Evolutionary conservation across 164 flowering plant species (phyloP), one percentile per base, ranked within the genome.

Genomic region (Saururus chinensis): DNA sequence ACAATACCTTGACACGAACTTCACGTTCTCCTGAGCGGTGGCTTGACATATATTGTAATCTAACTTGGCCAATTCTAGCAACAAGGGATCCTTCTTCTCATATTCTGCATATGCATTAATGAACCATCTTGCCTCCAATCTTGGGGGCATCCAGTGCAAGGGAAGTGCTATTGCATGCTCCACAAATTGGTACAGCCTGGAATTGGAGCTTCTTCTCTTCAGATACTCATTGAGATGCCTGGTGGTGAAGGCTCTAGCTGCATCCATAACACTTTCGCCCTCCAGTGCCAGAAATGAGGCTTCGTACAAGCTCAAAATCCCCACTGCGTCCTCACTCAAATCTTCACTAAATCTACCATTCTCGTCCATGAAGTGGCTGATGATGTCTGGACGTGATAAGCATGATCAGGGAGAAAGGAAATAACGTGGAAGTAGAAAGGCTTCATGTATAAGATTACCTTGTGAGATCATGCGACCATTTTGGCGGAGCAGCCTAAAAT

Each of bases 11-110:
- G 79, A 70, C 21, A 68, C 4, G 8, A 66, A 54, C 35, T 41
- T 64, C 2, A 81, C 70, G 55, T 77, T 76, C 7, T 51, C 61
- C 60, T 75, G 82, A 19, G 66, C 73, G 19, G 48, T 24, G 48
- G 80, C 73, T 74, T 81, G 82, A 57, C 75, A 73, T 59, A 62
- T 59, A 51, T 81, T 81, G 70, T 76, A 81, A 21, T 76, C 73
- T 13, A 76, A 59, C 65, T 76, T 76, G 1, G 82, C 81, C 35
- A 79, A 60, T n/a, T 70, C 74, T 57, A 79, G 63, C 40, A 77
- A 22, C 57, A 0, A 12, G 20, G 60, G 64, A 40, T 76, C 51
- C 57, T 24, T 53, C 1, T 60, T 30, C 0, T 60, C 30, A 9
- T 61, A 45, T 9, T 24, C 57, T 45, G 68, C 65, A 20, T 54